A percentile compares a stretch with the other conserved stretches of the same genome.
These are phyloP conservation scores for Athelia psychrophila DNA, from an alignment of 1,284 basidiomycete genomes.

Conservation along the genomic window DNA sequence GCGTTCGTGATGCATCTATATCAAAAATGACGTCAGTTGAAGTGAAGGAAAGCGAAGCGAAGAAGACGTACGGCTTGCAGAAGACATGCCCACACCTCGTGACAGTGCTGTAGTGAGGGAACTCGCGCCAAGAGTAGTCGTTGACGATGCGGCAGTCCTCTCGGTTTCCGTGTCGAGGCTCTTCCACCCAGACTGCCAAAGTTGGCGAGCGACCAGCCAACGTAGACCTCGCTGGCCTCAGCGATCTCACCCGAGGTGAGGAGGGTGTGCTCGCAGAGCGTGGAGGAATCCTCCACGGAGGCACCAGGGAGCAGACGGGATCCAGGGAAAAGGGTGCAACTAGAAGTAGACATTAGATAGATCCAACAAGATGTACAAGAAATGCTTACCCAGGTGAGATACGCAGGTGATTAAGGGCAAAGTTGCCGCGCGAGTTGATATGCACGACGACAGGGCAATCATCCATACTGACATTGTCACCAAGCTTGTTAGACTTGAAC, in stretches of 20 bases:
- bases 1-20: conserved; percentile 14
- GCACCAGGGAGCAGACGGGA: conserved; percentile 45
- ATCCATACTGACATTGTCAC: conserved; percentile 37
- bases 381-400: conserved; percentile 33
- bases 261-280: conserved; percentile 46
- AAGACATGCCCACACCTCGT: conserved; percentile 27
- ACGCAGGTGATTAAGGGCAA: conserved; percentile 39
- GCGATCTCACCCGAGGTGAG: conserved; percentile 45
- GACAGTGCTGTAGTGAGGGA: conserved; percentile 13
- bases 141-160: background rate
- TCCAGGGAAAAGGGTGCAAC: conserved; percentile 38
- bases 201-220: conserved; percentile 38
- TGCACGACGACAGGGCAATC: conserved; percentile 45
- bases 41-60: background rate
- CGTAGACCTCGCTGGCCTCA: conserved; percentile 35
- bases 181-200: conserved; percentile 9
- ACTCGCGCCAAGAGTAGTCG: conserved; percentile 8
- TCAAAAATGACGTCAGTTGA: background rate
- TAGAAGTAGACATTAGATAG: conserved; percentile 9
- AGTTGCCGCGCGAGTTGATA: conserved; percentile 43
- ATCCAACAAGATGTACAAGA: background rate
- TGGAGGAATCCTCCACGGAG: conserved; percentile 44
- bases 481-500: conserved; percentile 22
- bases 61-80: conserved; percentile 26
- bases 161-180: background rate